phyloP scores from a whole-genome alignment of 2,329 filamentous ascomycete genomes.

The Daldinia sp. region DNA sequence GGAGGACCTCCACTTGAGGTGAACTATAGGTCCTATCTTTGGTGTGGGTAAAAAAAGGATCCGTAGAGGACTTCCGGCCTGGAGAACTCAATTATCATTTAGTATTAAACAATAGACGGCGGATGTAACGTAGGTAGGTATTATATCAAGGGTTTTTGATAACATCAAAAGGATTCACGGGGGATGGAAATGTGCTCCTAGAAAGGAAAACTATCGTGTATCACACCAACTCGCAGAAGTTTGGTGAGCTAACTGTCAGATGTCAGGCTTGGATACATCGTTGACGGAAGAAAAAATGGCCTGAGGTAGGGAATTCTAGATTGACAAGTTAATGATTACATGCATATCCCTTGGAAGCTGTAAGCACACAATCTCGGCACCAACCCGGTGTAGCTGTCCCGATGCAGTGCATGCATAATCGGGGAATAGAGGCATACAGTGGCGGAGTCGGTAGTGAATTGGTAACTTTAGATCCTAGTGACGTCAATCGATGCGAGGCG shows the following conservation, averaged over 20 bases:
- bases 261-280: neutral
- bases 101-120: neutral
- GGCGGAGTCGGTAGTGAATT: neutral
- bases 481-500: slow-evolving; percentile 5
- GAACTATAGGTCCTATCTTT: neutral
- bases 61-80: neutral
- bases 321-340: neutral
- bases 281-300: neutral
- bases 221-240: neutral
- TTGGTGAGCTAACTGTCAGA: slow-evolving; percentile 8
- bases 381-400: neutral
- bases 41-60: neutral
- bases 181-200: neutral
- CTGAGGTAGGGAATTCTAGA: neutral
- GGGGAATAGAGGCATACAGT: neutral
- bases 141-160: neutral
- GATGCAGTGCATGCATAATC: neutral
- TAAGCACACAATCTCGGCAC: neutral
- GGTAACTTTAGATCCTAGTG: neutral
- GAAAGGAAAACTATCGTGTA: neutral
- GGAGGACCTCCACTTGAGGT: neutral
- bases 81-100: neutral
- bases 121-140: neutral
- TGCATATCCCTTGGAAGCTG: neutral
- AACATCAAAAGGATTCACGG: neutral